phyloP scores from a whole-genome alignment of 1,284 basidiomycete species.

The Anthracocystis panici-leucophaei region DNA sequence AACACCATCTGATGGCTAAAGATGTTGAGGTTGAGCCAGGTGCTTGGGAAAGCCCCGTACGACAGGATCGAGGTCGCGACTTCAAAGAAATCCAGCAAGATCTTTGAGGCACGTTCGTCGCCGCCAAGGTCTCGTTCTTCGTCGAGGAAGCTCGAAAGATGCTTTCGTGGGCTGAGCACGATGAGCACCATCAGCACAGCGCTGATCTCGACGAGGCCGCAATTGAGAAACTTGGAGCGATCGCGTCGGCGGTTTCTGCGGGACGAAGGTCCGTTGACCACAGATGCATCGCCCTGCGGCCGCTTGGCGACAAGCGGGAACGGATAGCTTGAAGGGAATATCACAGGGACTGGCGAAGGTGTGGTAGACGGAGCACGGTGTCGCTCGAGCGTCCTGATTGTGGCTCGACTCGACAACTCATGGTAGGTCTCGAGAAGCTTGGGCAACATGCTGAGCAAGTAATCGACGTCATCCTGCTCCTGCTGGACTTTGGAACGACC shows the following conservation, averaged over 20 bases:
- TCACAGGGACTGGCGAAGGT: slow-evolving; percentile 79
- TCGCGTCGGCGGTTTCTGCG: slow-evolving; percentile 45
- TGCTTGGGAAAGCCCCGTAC: slow-evolving; percentile 88
- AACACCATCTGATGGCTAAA: slow-evolving; percentile 88
- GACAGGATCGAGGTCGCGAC: slow-evolving; percentile 84
- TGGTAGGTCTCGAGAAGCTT: slow-evolving; percentile 86
- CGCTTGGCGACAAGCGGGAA: slow-evolving; percentile 83
- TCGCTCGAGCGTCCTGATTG: slow-evolving; percentile 79
- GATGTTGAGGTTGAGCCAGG: slow-evolving; percentile 93
- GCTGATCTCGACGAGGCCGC: slow-evolving; percentile 85
- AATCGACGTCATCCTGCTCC: slow-evolving; percentile 94
- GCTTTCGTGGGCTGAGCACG: slow-evolving; percentile 81
- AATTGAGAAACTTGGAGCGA: slow-evolving; percentile 74
- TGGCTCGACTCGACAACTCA: slow-evolving; percentile 80
- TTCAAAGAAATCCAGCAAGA: slow-evolving; percentile 83
- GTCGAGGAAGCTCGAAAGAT: slow-evolving; percentile 81
- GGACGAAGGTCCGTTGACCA: slow-evolving; percentile 48
- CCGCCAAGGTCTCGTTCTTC: slow-evolving; percentile 64
- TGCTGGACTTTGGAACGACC: slow-evolving; percentile 70
- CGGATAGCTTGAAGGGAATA: slow-evolving; percentile 93
- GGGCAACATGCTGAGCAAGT: slow-evolving; percentile 85
- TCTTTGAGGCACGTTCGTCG: slow-evolving; percentile 73
- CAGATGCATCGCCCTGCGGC: slow-evolving; percentile 72
- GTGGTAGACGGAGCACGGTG: slow-evolving; percentile 75
- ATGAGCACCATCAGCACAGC: slow-evolving; percentile 86